These are phyloP conservation scores for Geranomyces michiganensis DNA, from an alignment of 192 early-diverging fungal genomes.

Conservation along the genomic window DNA sequence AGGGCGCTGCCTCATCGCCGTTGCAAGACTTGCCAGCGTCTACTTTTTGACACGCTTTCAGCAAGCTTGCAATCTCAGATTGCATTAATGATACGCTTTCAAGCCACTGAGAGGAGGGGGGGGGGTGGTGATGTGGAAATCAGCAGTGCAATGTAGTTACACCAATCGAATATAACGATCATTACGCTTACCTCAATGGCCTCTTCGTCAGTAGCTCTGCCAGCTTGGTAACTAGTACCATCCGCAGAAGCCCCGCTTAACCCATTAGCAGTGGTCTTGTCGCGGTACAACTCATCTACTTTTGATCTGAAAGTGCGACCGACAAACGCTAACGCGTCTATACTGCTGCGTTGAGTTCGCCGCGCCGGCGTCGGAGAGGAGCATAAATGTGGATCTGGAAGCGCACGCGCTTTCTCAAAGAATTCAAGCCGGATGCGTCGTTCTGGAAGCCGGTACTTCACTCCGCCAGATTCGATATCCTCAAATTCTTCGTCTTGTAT, in stretches of 20 bases:
- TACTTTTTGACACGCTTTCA: constrained; percentile 6
- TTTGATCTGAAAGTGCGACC: constrained; percentile 1
- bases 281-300: constrained; percentile 11
- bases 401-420: constrained; percentile 25
- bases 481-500: background rate
- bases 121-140: background rate
- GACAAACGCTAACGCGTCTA: constrained; percentile 9
- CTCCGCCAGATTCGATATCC: constrained; percentile 29
- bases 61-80: constrained; percentile 28
- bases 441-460: constrained; percentile 34
- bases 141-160: background rate
- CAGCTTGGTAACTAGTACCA: too few relatives aligned
- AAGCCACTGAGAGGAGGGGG: constrained; percentile 34
- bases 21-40: constrained; percentile 2
- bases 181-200: constrained; percentile 13
- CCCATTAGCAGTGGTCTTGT: background rate
- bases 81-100: constrained; percentile 34
- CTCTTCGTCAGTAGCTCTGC: constrained; percentile 18
- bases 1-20: background rate
- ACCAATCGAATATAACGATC: background rate
- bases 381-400: constrained; percentile 15
- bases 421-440: constrained; percentile 36
- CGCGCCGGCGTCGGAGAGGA: background rate
- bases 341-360: background rate
- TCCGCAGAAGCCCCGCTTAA: too few relatives aligned